Evolutionary conservation across 73 alveolate genomes (phyloP).

Genomic region (Paramecium pentaurelia): DNA sequence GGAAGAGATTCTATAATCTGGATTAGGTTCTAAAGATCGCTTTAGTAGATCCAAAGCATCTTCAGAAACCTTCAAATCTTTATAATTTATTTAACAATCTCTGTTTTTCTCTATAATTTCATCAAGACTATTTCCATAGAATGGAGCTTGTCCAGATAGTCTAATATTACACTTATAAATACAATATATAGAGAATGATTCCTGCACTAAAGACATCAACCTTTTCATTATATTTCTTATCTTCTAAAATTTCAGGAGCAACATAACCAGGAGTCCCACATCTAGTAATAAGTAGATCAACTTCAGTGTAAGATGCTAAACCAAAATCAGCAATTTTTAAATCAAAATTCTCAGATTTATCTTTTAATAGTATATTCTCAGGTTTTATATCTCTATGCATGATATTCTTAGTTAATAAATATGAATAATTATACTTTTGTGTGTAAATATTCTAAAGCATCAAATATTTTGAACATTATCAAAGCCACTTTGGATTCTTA

Average conservation of each 20-base stretch:
- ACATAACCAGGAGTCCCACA: constrained; percentile 98
- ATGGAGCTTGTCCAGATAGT: constrained; percentile 4
- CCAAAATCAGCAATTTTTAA: constrained; percentile 85
- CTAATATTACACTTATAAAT: background rate
- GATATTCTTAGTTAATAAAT: constrained; percentile 59
- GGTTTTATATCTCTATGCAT: constrained; percentile 88
- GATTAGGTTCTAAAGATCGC: constrained; percentile 52
- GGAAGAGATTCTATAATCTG: constrained; percentile 68
- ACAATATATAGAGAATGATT: constrained; percentile 49
- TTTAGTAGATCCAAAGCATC: constrained; percentile 77
- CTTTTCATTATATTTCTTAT: constrained; percentile 45
- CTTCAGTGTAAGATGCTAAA: constrained; percentile 51
- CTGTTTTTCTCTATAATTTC: constrained; percentile 18
- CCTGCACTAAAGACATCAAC: constrained; percentile 62
- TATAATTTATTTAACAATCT: background rate
- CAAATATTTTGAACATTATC: constrained; percentile 1
- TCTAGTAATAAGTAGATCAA: constrained; percentile 26
- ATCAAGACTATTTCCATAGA: background rate
- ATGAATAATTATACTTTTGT: constrained; percentile 47
- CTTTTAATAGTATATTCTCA: constrained; percentile 77
- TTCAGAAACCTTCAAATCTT: constrained; percentile 57
- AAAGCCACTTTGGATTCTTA: background rate
- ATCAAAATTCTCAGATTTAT: constrained; percentile 72
- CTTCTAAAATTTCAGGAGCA: constrained; percentile 96
- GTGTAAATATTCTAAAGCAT: constrained; percentile 21